A percentile compares a stretch with the other conserved stretches of the same genome.
These are phyloP conservation scores for Hyaloperonospora arabidopsidis DNA, from an alignment of 352 stramenopile species.

Conservation along the genomic window DNA sequence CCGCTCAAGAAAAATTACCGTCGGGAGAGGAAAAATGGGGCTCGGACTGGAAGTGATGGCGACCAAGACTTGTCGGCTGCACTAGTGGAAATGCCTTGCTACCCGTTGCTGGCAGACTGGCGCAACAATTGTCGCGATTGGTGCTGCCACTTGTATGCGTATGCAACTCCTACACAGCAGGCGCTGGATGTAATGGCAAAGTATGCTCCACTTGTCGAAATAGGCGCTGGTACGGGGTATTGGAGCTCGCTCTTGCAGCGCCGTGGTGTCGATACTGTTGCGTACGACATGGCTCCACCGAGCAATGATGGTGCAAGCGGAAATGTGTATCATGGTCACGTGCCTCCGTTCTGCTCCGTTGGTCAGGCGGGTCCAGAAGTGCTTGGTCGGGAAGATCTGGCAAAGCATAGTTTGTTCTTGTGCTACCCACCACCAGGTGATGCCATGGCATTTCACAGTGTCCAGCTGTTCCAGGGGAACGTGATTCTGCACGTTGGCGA, in stretches of 20 bases:
- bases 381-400: constrained; percentile 33
- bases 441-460: constrained; percentile 49
- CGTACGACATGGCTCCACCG: constrained; percentile 54
- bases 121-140: constrained; percentile 72
- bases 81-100: constrained; percentile 49
- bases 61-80: constrained; percentile 9
- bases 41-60: constrained; percentile 1
- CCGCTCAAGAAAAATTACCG: constrained; percentile 58
- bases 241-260: constrained; percentile 75
- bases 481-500: constrained; percentile 65
- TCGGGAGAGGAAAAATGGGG: constrained; percentile 30
- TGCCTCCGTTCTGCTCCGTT: constrained; percentile 57
- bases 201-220: constrained; percentile 72
- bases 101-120: constrained; percentile 60
- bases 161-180: constrained; percentile 52
- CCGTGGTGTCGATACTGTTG: constrained; percentile 63
- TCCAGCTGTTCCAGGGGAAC: constrained; percentile 56
- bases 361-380: constrained; percentile 50
- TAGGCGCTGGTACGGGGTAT: constrained; percentile 86
- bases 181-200: constrained; percentile 43
- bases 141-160: constrained; percentile 68
- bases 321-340: constrained; percentile 59
- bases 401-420: constrained; percentile 46
- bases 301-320: constrained; percentile 19
- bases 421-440: constrained; percentile 64